Evolutionary conservation across 139 green algal genomes (phyloP).

Genomic region (Chlorella sp.): DNA sequence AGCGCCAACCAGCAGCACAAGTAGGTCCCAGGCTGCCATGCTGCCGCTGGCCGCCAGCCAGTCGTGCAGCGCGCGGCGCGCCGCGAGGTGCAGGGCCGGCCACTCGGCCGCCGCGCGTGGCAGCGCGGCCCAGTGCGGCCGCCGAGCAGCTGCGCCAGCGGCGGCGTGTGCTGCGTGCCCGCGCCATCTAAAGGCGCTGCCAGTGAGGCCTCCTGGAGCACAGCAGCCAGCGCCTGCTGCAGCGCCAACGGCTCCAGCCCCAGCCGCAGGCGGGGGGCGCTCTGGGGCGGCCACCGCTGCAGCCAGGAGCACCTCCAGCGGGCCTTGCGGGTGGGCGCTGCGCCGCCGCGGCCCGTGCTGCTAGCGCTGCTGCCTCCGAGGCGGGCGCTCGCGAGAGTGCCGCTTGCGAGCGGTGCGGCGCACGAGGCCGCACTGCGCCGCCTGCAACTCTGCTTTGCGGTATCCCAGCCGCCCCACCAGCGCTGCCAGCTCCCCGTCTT

Average conservation of each 20-base stretch:
- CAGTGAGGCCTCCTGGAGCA: constrained; percentile 4
- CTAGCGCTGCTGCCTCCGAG: background rate
- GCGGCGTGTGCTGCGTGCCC: background rate
- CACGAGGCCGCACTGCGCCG: background rate
- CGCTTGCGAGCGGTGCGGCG: background rate
- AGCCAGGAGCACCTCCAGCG: too few species aligned
- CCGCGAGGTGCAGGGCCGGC: constrained; percentile 19
- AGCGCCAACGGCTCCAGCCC: too few species aligned
- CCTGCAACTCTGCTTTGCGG: constrained; percentile 10
- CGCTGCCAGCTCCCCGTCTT: constrained; percentile 2
- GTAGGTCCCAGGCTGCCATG: constrained; percentile 20
- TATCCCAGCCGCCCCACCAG: background rate
- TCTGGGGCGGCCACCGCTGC: too few species aligned
- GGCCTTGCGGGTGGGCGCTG: background rate
- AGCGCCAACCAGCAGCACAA: too few species aligned
- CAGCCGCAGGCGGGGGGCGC: too few species aligned
- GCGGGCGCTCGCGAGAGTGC: background rate
- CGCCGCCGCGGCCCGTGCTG: too few species aligned
- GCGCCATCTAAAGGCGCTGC: background rate
- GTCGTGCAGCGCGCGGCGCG: constrained; percentile 10
- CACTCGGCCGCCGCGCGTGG: background rate
- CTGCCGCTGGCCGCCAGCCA: constrained; percentile 32
- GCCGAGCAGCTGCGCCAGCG: background rate
- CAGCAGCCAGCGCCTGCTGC: constrained; percentile 8
- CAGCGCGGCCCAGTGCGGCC: background rate